Evolutionary conservation across 2,329 filamentous ascomycete species (phyloP).

Genomic region (Piedraia hortae): DNA sequence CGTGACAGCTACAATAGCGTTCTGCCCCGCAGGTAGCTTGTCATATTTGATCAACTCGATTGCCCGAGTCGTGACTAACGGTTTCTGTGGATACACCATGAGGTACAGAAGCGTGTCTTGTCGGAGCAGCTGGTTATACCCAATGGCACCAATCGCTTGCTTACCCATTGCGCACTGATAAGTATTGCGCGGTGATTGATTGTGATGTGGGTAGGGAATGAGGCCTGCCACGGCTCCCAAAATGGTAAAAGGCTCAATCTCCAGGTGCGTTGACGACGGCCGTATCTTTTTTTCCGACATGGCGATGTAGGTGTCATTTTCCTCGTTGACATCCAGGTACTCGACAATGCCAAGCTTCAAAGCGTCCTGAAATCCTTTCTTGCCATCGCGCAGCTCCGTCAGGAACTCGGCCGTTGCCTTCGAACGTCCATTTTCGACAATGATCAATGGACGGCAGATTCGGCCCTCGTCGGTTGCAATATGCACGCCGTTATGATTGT

Average conservation of each 20-base stretch:
- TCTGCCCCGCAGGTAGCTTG: constrained; percentile 86
- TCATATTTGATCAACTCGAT: constrained; percentile 95
- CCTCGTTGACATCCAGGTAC: constrained; percentile 93
- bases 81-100: constrained; percentile 89
- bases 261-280: constrained; percentile 65
- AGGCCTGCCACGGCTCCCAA: constrained; percentile 84
- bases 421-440: constrained; percentile 67
- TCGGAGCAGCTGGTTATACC: constrained; percentile 89
- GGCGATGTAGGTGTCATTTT: constrained; percentile 84
- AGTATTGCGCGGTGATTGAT: constrained; percentile 93
- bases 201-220: constrained; percentile 95
- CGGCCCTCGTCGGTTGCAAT: constrained; percentile 92
- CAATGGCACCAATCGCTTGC: constrained; percentile 94
- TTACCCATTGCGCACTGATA: constrained; percentile 99
- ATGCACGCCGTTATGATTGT: constrained; percentile 72
- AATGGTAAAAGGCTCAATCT: constrained; percentile 95
- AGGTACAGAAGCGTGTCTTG: constrained; percentile 92
- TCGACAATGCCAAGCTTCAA: constrained; percentile 72
- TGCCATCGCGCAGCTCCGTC: constrained; percentile 53
- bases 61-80: constrained; percentile 90
- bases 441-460: constrained; percentile 84
- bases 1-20: constrained; percentile 95
- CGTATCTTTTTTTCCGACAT: constrained; percentile 68
- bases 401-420: constrained; percentile 58
- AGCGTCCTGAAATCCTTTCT: constrained; percentile 81